These are phyloP conservation scores for Nidularia pulvinata DNA, from an alignment of 768 basidiomycete species.

Conservation along the genomic window DNA sequence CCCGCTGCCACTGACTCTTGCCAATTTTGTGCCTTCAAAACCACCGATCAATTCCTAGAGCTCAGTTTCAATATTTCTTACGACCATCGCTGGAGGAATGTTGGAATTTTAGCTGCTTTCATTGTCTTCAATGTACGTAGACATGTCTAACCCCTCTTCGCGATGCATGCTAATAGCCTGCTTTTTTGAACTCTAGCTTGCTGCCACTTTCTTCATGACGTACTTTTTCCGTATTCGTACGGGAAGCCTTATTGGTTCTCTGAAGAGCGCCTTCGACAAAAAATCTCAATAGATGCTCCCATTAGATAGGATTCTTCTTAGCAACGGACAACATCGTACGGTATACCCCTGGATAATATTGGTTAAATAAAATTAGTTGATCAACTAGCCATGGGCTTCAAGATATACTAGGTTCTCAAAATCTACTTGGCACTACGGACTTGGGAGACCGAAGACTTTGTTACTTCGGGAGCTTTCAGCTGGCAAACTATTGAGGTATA, in stretches of 20 bases:
- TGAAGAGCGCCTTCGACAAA: neutral
- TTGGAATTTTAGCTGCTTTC: conserved; percentile 49
- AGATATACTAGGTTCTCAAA: too few relatives aligned
- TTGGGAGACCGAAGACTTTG: too few relatives aligned
- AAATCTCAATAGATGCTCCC: too few relatives aligned
- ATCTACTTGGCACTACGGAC: too few relatives aligned
- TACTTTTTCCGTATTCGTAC: conserved; percentile 50
- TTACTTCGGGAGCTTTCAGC: too few relatives aligned
- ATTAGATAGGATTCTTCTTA: too few relatives aligned
- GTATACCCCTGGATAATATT: too few relatives aligned
- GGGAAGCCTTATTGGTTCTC: neutral
- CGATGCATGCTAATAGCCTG: neutral
- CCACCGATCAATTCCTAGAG: conserved; percentile 61
- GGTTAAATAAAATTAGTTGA: too few relatives aligned
- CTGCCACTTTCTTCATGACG: conserved; percentile 42
- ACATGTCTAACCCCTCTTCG: neutral
- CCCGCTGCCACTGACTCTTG: conserved; percentile 48
- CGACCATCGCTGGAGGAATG: conserved; percentile 48
- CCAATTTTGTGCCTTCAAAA: conserved; percentile 54
- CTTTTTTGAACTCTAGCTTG: conserved; percentile 24
- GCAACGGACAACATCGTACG: too few relatives aligned
- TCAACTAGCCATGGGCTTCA: too few relatives aligned
- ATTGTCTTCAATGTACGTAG: conserved; percentile 45
- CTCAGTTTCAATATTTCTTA: conserved; percentile 57
- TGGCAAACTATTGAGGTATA: too few relatives aligned